Conservation (phyloP, 495 filamentous ascomycete genomes). For the Podospora pseudopauciseta region DNA sequence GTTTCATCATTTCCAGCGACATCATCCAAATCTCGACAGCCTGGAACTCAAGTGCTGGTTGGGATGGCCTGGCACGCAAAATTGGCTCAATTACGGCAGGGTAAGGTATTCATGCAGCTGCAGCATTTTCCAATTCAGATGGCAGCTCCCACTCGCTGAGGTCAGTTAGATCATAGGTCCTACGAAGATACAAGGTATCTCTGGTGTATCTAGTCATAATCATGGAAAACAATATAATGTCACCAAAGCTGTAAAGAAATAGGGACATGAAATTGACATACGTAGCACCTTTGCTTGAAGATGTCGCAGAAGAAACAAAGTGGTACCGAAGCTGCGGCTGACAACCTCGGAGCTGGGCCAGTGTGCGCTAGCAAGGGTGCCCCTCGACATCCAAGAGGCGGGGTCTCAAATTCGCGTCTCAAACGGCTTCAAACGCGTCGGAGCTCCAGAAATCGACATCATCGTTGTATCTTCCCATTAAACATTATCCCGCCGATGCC, state of each 20-base stretch:
- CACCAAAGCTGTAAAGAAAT: no score
- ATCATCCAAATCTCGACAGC: not conserved
- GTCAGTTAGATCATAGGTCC: no score
- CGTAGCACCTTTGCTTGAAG: no score
- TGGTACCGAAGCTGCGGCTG: not conserved
- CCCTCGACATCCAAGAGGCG: not conserved
- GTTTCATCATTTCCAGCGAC: constrained; percentile 1
- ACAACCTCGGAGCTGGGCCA: not conserved
- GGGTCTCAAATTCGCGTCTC: constrained; percentile 26
- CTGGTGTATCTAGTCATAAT: no score
- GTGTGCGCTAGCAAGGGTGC: constrained; percentile 6
- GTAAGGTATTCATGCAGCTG: not conserved
- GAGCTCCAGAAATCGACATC: constrained; percentile 7
- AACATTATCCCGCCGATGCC: constrained; percentile 26
- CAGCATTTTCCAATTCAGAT: not conserved
- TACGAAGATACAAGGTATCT: no score
- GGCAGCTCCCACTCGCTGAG: not conserved
- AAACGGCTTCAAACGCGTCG: constrained; percentile 15
- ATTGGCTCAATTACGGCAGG: not conserved
- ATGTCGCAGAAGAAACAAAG: not conserved
- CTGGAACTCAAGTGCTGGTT: not conserved
- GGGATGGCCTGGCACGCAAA: not conserved
- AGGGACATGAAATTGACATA: no score
- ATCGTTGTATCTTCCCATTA: not conserved
- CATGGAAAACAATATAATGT: no score